A percentile compares a stretch with the other conserved stretches of the same genome.
Conservation (phyloP, 2,329 filamentous ascomycete genomes). For the Fusarium buharicum region DNA sequence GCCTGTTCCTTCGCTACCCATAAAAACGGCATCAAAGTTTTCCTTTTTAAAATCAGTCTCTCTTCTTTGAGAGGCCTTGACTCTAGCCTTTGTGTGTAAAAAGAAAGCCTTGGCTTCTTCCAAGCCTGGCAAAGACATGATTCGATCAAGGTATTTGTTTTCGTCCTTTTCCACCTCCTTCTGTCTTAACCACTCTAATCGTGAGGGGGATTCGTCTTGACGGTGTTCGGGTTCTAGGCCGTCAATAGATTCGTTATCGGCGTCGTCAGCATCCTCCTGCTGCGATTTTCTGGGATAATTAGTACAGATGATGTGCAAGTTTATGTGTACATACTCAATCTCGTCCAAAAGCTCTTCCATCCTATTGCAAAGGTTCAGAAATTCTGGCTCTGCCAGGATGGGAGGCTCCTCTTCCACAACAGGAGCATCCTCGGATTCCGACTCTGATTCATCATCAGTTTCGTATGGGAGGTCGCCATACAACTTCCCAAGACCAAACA, state of each 20-base stretch:
- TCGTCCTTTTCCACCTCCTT: slow-evolving; percentile 59
- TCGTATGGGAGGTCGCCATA: slow-evolving; percentile 40
- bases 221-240: slow-evolving; percentile 46
- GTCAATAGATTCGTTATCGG: slow-evolving; percentile 46
- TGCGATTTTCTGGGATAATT: slow-evolving; percentile 30
- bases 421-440: slow-evolving; percentile 34
- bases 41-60: slow-evolving; percentile 61
- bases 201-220: slow-evolving; percentile 55
- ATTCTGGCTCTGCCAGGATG: slow-evolving; percentile 43
- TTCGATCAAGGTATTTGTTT: slow-evolving; percentile 65
- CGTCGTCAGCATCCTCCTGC: slow-evolving; percentile 32
- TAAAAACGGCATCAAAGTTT: slow-evolving; percentile 48
- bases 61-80: slow-evolving; percentile 62
- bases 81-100: slow-evolving; percentile 53
- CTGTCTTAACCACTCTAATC: slow-evolving; percentile 49
- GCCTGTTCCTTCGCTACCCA: slow-evolving; percentile 47
- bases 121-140: slow-evolving; percentile 72
- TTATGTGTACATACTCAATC: slow-evolving; percentile 42
- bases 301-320: neutral
- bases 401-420: slow-evolving; percentile 36
- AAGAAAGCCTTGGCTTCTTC: slow-evolving; percentile 70
- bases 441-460: slow-evolving; percentile 35
- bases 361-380: slow-evolving; percentile 43
- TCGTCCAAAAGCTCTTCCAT: slow-evolving; percentile 47
- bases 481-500: slow-evolving; percentile 38